Base-by-base conservation (phyloP, 169 alveolate species). In the Cystoisospora suis region DNA sequence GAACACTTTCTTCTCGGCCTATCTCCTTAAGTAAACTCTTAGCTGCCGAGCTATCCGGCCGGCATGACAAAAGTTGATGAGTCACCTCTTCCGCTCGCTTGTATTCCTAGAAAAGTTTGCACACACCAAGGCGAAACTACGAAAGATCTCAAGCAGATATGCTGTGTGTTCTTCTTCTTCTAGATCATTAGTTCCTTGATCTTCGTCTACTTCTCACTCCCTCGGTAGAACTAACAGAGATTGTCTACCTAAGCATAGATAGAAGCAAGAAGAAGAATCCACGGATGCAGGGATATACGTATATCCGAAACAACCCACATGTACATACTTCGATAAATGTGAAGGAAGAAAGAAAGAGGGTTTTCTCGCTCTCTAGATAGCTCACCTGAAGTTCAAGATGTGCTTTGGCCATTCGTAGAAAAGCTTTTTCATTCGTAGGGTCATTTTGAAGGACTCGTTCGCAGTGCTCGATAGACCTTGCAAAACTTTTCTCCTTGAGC, bases 391-490 rank as follows among this genome's bases (percentile, higher is more conserved):
- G 72, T 9, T 65, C 69, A 56, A 70, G 36, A 40, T 86, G 86
- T 29, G 91, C 91, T 86, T 86, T 65, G 49, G 91, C 91, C 34
- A 70, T 45, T 29, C 91, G 9, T 38, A 65, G 79, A 45, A 86
- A 75, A 40, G 86, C 91, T 58, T 86, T 86, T 6, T 79, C 86
- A 58, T 86, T 47, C 20, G 20, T 17, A 23, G 80, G 32, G n/a
- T 70, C 58, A 27, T 38, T 70, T 59, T 70, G 91, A 32, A 86
- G 53, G 27, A 58, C 91, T 20, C 80, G 32, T 40, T 58, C 79
- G 75, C 91, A 86, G 91, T 86, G 91, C 12, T 46, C 86, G 20
- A 86, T n/a, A 6, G 77, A 79, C 7, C 86, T 6, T 34, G 53
- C 58, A 40, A 36, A 79, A 5, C 32, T 49, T 34, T 40, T 58